Percentiles rank a stretch among this genome's conserved stretches.
phyloP scores from a whole-genome alignment of 176 grass and related monocot species.

The Avena sativa region DNA sequence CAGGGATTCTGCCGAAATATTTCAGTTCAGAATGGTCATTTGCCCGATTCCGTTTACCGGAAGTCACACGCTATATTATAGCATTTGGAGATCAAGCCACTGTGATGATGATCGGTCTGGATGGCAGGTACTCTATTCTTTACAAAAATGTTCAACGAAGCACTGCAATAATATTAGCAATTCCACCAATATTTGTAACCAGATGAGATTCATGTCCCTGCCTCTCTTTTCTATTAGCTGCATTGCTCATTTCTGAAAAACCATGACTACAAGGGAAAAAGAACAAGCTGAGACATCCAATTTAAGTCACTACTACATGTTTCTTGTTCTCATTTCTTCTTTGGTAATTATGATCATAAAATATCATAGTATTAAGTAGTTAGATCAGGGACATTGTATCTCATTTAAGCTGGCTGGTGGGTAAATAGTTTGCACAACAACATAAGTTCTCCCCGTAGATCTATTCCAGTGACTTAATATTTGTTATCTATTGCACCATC shows the following conservation, averaged over 20 bases:
- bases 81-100: conserved; percentile 78
- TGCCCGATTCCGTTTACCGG: conserved; percentile 73
- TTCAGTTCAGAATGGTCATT: conserved; percentile 94
- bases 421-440: neutral
- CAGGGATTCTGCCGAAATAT: conserved; percentile 73
- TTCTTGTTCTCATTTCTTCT: neutral
- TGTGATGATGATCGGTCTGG: conserved; percentile 69
- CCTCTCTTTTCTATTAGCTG: neutral
- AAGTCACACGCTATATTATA: conserved; percentile 53
- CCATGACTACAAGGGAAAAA: neutral
- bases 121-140: conserved; percentile 64
- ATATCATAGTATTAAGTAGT: conserved; percentile 2
- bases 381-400: neutral
- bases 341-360: conserved; percentile 17
- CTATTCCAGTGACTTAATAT: conserved; percentile 2
- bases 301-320: neutral
- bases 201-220: conserved; percentile 17
- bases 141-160: neutral
- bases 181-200: neutral
- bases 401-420: neutral
- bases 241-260: conserved; percentile 2
- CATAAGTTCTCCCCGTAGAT: neutral
- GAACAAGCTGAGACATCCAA: neutral
- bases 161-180: neutral
- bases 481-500: neutral